Conservation (phyloP, 768 basidiomycete species). For the Kwoniella dendrophila region DNA sequence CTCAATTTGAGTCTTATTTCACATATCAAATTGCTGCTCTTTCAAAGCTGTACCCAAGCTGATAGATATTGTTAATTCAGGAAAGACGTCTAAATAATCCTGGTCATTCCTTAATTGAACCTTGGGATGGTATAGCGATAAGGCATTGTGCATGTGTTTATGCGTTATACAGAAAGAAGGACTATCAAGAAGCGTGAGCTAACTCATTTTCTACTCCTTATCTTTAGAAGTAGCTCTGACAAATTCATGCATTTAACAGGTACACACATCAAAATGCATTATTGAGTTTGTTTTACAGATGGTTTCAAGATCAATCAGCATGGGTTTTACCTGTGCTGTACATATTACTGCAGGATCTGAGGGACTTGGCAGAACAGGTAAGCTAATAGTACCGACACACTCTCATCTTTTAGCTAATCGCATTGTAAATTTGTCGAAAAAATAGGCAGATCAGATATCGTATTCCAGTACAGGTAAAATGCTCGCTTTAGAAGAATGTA, state of each 20-base stretch:
- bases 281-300: constrained; percentile 71
- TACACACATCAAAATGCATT: constrained; percentile 44
- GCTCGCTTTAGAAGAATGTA: constrained; percentile 81
- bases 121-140: constrained; percentile 49
- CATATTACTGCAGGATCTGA: constrained; percentile 74
- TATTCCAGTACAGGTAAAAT: constrained; percentile 60
- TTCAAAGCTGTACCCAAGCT: background rate
- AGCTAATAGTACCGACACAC: too few species aligned
- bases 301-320: constrained; percentile 75
- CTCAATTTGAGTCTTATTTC: background rate
- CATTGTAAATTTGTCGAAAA: background rate
- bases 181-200: constrained; percentile 46
- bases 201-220: background rate
- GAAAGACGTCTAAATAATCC: constrained; percentile 40
- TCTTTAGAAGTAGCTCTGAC: background rate
- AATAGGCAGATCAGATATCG: constrained; percentile 55
- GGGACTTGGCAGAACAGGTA: constrained; percentile 84
- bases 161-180: constrained; percentile 30
- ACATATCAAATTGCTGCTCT: background rate
- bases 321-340: constrained; percentile 87
- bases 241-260: constrained; percentile 17
- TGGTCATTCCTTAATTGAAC: constrained; percentile 42
- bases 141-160: constrained; percentile 48
- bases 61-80: constrained; percentile 12
- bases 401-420: background rate